These are phyloP conservation scores for Neoboletus magnificus DNA, from an alignment of 768 basidiomycete species.

Conservation along the genomic window DNA sequence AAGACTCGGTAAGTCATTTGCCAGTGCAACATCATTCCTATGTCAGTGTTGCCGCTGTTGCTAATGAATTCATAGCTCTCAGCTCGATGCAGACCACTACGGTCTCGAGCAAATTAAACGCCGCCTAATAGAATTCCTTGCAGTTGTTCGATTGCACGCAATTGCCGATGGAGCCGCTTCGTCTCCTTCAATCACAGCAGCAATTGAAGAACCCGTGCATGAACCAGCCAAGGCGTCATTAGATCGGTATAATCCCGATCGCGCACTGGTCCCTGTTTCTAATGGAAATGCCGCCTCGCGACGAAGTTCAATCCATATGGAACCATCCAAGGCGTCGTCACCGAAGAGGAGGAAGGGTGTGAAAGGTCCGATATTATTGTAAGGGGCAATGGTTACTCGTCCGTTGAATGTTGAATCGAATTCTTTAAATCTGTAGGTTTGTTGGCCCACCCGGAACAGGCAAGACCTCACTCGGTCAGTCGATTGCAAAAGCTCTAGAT, in stretches of 20 bases:
- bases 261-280: conserved; percentile 18
- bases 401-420: background rate
- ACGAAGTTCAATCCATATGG: conserved; percentile 4
- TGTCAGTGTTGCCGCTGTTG: background rate
- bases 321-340: conserved; percentile 1
- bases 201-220: conserved; percentile 9
- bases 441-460: conserved; percentile 91
- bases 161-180: conserved; percentile 21
- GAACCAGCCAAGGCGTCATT: conserved; percentile 19
- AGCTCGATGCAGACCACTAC: conserved; percentile 88
- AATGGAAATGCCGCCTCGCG: conserved; percentile 15
- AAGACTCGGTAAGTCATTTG: conserved; percentile 49
- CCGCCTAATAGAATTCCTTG: conserved; percentile 86
- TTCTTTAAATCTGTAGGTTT: conserved; percentile 44
- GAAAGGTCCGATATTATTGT: conserved; percentile 74
- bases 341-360: conserved; percentile 39
- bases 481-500: conserved; percentile 76
- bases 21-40: background rate
- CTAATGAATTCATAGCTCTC: conserved; percentile 33
- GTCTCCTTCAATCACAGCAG: background rate
- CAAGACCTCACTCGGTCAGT: conserved; percentile 89
- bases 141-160: conserved; percentile 65
- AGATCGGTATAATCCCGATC: conserved; percentile 19
- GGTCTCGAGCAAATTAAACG: conserved; percentile 93
- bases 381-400: conserved; percentile 15